Evolutionary conservation across 2,329 filamentous ascomycete species (phyloP), one percentile per base, ranked within the genome.

Genomic region (Nigrospora oryzae): DNA sequence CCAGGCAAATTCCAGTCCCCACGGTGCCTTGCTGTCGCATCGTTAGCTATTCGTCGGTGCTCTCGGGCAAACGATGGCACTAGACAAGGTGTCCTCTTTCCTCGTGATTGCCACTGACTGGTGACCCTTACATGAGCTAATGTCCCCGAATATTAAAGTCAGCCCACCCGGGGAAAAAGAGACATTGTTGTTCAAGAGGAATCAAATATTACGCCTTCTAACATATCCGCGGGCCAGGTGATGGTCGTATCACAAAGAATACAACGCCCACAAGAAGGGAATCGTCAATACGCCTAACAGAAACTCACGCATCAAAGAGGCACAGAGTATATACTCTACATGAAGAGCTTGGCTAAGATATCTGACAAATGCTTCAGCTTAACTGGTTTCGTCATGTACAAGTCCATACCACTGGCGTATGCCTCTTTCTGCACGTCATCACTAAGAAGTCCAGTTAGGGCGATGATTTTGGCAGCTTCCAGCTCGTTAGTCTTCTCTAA

Each of bases 201-300:
- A n/a, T n/a, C n/a, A n/a, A n/a, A n/a, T n/a, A n/a, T n/a, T n/a
- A n/a, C n/a, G n/a, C n/a, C n/a, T n/a, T n/a, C n/a, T n/a, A n/a
- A n/a, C n/a, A n/a, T n/a, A 46, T 87, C 83, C 0, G 79, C 75
- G 4, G 86, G 84, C 86, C 86, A 90, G 1, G 85, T 80, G 42
- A 91, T 74, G 0, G 79, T 78, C 1, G 82, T 84, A 51, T 81
- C 67, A 33, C 83, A 73, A 51, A 90, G 87, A 73, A 67, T 38
- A 90, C 75, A 17, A 74, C 71, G 2, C 79, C 68, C 0, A 79
- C 75, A 36, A 77, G 66, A 11, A 93, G 71, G 53, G 89, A 89
- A 13, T 77, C 73, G 44, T 87, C 80, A 32, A 93, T 84, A 46
- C 87, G 78, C 38, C 77, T 75, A 3, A 86, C 62, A 8, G 84